A percentile compares a stretch with the other conserved stretches of the same genome.
Conservation (phyloP, 2,329 filamentous ascomycete species). For the Aaosphaeria pasadenensis region DNA sequence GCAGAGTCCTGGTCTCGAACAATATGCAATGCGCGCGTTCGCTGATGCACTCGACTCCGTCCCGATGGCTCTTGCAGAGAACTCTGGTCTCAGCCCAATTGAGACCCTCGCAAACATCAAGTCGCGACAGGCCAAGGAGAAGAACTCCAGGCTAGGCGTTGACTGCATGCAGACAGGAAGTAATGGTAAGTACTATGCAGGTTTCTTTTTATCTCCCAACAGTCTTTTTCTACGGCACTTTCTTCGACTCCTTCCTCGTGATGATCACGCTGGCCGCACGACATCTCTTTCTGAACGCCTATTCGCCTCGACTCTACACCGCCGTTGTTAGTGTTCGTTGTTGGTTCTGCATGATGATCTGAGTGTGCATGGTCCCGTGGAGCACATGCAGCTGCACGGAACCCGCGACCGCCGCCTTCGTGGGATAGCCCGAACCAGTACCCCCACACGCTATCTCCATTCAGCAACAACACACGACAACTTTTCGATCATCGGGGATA, state of each 20-base stretch:
- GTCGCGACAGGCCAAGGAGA: conserved; percentile 90
- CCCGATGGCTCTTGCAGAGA: conserved; percentile 95
- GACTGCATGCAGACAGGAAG: conserved; percentile 96
- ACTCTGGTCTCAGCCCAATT: conserved; percentile 93
- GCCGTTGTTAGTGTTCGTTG: conserved; percentile 7
- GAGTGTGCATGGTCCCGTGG: conserved; percentile 15
- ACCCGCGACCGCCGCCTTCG: conserved; percentile 13
- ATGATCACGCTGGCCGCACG: conserved; percentile 2
- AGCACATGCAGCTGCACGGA: conserved; percentile 9
- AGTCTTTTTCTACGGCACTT: too few relatives aligned
- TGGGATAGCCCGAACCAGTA: conserved; percentile 12
- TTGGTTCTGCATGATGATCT: conserved; percentile 6
- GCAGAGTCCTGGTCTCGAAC: conserved; percentile 88
- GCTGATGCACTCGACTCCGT: conserved; percentile 90
- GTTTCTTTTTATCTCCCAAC: conserved; percentile 7
- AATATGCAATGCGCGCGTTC: conserved; percentile 98
- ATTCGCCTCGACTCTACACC: conserved; percentile 13
- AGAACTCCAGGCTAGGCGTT: conserved; percentile 76
- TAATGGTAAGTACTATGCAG: conserved; percentile 60
- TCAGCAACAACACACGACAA: neutral
- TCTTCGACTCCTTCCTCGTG: too few relatives aligned
- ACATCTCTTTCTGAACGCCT: conserved; percentile 3
- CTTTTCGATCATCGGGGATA: neutral
- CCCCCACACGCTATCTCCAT: conserved; percentile 22
- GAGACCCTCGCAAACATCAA: conserved; percentile 94